Base-by-base conservation (phyloP, 1,284 basidiomycete species). In the Tylopilus sp. region DNA sequence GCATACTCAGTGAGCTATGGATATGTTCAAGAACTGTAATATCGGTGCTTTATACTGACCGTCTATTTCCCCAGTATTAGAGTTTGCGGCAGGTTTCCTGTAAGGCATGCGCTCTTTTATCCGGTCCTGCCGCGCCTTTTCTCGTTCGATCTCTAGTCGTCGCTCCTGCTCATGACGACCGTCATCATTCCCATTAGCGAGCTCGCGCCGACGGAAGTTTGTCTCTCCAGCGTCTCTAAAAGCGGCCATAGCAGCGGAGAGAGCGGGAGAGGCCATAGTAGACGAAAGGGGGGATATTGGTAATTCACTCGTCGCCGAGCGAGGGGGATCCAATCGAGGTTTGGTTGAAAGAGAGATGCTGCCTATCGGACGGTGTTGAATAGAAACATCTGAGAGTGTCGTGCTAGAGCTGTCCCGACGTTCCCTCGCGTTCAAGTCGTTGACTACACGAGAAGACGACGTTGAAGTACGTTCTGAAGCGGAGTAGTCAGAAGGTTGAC, bases 31-130 rank as follows among this genome's bases (percentile, higher is more conserved):
- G 6, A 18, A 25, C 9, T 28, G 40, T 28, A 36, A 16, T 37
- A 51, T 46, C 38, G 29, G 21, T 47, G 37, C 43, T 19, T 48
- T 43, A 49, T 13, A 66, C 81, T 55, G 60, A 89, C 87, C 86
- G 60, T 89, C 87, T 59, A 89, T 88, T 62, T 88, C 85, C 9
- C 87, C 87, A 34, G 75, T 72, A 59, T 74, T 78, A 41, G 78
- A 72, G 57, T 75, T 79, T 35, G 79, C 76, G 44, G 74, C 78
- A 9, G 66, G 58, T 51, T 71, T 73, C 52, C 79, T 72, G 25
- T 81, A 79, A 34, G 84, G 81, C 21, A 78, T 79, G 60, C 77
- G 81, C 52, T 86, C 84, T 54, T 73, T 74, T 57, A 87, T 83
- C 49, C 80, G 74, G 57, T 79, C 79, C 59, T 86, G 85, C 41